Conservation (phyloP, 352 stramenopile species). For the Achlya hypogyna region DNA sequence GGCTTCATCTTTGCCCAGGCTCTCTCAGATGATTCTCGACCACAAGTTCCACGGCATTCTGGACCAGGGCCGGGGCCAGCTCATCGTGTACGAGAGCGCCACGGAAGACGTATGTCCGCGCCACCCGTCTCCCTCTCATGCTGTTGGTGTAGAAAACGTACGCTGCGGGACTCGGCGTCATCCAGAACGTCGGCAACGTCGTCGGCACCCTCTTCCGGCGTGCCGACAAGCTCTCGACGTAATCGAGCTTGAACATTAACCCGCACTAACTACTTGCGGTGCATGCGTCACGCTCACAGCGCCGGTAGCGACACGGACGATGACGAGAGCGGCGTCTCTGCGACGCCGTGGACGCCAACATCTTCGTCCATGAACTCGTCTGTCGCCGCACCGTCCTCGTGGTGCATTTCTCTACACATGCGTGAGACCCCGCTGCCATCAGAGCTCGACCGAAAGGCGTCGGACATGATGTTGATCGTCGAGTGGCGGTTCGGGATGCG, state of each 20-base stretch:
- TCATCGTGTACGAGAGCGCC: conserved; percentile 96
- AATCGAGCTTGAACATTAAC: conserved; percentile 13
- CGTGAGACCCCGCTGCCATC: background rate
- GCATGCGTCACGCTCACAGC: background rate
- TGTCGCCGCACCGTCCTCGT: background rate
- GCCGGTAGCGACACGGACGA: conserved; percentile 16
- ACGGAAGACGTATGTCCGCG: conserved; percentile 81
- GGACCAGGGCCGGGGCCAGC: conserved; percentile 97
- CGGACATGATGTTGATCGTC: conserved; percentile 6
- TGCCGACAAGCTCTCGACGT: conserved; percentile 76
- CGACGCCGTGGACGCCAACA: background rate
- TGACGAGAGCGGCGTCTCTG: background rate
- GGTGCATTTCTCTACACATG: conserved; percentile 19
- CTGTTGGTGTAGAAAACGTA: conserved; percentile 71
- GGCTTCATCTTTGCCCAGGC: conserved; percentile 69
- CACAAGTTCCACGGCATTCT: conserved; percentile 98
- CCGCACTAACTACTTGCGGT: background rate
- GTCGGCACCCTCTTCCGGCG: conserved; percentile 92
- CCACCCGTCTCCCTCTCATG: background rate
- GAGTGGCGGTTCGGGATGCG: conserved; percentile 33
- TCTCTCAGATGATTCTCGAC: conserved; percentile 99
- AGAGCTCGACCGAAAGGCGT: conserved; percentile 6
- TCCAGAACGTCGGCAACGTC: conserved; percentile 95
- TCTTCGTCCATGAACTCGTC: conserved; percentile 15
- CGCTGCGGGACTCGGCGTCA: conserved; percentile 90